Conservation (phyloP, 306 rosid genomes). For the Cucumis melo region DNA sequence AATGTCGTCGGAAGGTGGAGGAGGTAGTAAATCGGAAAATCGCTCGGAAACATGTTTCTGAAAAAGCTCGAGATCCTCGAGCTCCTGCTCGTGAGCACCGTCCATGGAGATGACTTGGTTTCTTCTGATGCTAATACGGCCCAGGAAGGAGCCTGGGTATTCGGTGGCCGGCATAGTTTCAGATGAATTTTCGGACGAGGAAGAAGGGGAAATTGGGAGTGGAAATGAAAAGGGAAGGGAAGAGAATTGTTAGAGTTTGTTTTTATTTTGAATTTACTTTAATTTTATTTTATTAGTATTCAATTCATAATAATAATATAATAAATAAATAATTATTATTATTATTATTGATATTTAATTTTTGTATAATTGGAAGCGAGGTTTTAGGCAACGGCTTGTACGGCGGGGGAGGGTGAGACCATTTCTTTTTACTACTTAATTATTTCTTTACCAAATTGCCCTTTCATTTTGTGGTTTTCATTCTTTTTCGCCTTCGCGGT, state of each 20-base stretch:
- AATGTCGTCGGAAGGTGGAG: constrained; percentile 30
- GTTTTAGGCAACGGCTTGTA: background rate
- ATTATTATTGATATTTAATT: too few species aligned
- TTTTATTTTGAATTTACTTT: background rate
- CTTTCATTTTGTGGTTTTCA: background rate
- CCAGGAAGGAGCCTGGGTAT: constrained; percentile 68
- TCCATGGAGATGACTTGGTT: constrained; percentile 90
- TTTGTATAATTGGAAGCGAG: background rate
- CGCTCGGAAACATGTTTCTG: constrained; percentile 63
- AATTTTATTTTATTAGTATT: too few species aligned
- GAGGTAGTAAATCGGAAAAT: constrained; percentile 38
- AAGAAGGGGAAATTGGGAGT: background rate
- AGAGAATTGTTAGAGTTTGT: background rate
- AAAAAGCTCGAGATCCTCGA: constrained; percentile 75
- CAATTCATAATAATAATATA: too few species aligned
- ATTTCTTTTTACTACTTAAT: background rate
- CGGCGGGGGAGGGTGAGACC: background rate
- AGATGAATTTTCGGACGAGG: background rate
- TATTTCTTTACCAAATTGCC: background rate
- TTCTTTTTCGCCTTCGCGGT: background rate
- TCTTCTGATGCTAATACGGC: constrained; percentile 77
- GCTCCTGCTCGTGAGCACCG: constrained; percentile 55
- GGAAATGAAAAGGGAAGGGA: background rate
- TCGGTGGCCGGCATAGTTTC: constrained; percentile 65
- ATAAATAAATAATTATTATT: too few species aligned